These are phyloP conservation scores for Sicyos baderoa DNA, from an alignment of 306 rosid species.

Conservation along the genomic window DNA sequence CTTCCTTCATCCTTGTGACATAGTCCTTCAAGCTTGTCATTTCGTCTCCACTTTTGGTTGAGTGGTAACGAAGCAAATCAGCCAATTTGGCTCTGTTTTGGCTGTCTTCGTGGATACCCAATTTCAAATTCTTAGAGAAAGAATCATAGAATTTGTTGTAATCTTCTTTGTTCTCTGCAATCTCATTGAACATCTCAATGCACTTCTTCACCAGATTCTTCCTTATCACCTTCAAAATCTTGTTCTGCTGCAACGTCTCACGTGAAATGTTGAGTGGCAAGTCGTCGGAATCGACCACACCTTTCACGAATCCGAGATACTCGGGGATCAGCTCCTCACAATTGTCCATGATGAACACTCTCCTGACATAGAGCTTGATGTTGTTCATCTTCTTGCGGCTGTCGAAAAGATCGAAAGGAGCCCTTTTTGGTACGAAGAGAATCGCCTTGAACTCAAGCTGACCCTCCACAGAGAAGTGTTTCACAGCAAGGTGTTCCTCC, in stretches of 20 bases:
- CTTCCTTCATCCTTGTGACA: conserved; percentile 61
- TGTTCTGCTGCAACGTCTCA: conserved; percentile 61
- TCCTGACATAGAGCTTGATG: conserved; percentile 59
- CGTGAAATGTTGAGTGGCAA: conserved; percentile 70
- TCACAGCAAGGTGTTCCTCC: conserved; percentile 68
- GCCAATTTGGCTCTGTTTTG: conserved; percentile 60
- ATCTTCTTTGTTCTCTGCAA: conserved; percentile 62
- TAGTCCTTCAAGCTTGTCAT: conserved; percentile 64
- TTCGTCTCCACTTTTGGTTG: conserved; percentile 65
- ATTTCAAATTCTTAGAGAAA: conserved; percentile 58
- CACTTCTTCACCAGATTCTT: conserved; percentile 64
- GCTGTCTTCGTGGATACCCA: conserved; percentile 66
- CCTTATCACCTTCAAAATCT: conserved; percentile 61
- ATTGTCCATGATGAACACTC: conserved; percentile 72
- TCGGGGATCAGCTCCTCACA: conserved; percentile 67
- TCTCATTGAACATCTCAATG: conserved; percentile 70
- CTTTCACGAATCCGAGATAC: conserved; percentile 62
- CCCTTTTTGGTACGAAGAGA: conserved; percentile 58
- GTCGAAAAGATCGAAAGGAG: conserved; percentile 63
- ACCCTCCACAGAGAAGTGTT: conserved; percentile 64
- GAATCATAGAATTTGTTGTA: conserved; percentile 54
- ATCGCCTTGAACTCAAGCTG: conserved; percentile 70
- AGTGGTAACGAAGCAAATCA: conserved; percentile 52
- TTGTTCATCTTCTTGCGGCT: conserved; percentile 66
- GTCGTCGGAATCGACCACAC: conserved; percentile 69